Evolutionary conservation across 2,329 filamentous ascomycete genomes (phyloP), one percentile per base, ranked within the genome.

Genomic region (Parastagonospora avenae): DNA sequence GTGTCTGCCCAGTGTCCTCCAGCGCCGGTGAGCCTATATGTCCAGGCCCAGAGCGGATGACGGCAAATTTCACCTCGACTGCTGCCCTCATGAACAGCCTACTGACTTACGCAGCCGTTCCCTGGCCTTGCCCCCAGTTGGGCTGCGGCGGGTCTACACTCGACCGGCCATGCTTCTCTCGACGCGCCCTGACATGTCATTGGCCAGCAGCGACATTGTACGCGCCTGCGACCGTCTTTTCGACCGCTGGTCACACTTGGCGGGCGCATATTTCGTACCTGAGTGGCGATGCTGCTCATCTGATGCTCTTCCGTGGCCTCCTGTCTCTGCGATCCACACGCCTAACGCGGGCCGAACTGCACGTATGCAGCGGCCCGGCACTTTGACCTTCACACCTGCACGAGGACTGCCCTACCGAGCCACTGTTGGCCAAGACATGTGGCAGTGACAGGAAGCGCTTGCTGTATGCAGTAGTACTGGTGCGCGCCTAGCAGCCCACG

Each of bases 201-300:
- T 69, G 67, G 64, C 10, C 41, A 16, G 11, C 42, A 28, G 19
- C 31, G 19, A 49, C 37, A 41, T 43, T 58, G 55, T 68, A 70
- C 64, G 64, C 67, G 66, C 68, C 57, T 57, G 62, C 58, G 67
- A 57, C 67, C 67, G 64, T 54, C 54, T 62, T 58, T 40, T 37
- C 47, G 64, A 52, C 64, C 62, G 40, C 53, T 52, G 51, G 52
- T 68, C 67, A 68, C 66, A 66, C 66, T 70, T 69, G 65, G 67
- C 65, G 54, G 52, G 60, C 64, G 63, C 67, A 65, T 67, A 39
- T 49, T 39, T 48, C 54, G 57, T 61, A 48, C 55, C 55, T 61
- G 53, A 52, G 46, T 54, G 55, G 53, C 48, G 53, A 41, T 39
- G 42, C 54, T 53, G 50, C 44, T 39, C 42, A 33, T 42, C 33